Conservation (phyloP, 345 rosid species). For the Cardamine resedifolia region DNA sequence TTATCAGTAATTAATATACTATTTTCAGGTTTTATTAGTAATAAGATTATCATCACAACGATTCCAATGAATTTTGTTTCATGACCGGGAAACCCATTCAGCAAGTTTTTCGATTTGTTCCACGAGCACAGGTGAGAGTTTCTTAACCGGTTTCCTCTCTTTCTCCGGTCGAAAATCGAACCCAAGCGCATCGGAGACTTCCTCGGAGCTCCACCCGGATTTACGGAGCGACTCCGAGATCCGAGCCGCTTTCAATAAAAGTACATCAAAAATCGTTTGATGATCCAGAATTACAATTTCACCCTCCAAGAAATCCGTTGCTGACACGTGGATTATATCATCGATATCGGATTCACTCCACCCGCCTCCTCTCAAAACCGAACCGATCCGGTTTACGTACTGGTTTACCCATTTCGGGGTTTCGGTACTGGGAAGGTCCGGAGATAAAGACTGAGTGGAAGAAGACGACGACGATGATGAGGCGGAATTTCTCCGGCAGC, state of each 20-base stretch:
- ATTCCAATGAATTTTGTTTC: slow-evolving; percentile 16
- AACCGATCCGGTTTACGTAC: slow-evolving; percentile 64
- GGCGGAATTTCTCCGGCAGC: slow-evolving; percentile 63
- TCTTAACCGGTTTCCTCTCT: slow-evolving; percentile 59
- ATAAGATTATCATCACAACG: not conserved
- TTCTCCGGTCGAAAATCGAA: slow-evolving; percentile 67
- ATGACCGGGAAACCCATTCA: slow-evolving; percentile 62
- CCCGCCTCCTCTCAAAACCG: slow-evolving; percentile 68
- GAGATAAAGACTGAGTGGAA: slow-evolving; percentile 43
- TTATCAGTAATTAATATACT: not conserved
- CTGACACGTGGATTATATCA: slow-evolving; percentile 76
- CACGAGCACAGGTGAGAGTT: slow-evolving; percentile 58
- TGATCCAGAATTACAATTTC: slow-evolving; percentile 65
- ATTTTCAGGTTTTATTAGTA: not conserved
- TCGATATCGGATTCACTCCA: slow-evolving; percentile 71
- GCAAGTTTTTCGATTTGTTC: slow-evolving; percentile 63
- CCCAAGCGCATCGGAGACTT: slow-evolving; percentile 71
- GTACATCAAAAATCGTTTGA: slow-evolving; percentile 64
- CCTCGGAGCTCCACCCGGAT: slow-evolving; percentile 92
- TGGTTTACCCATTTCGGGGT: slow-evolving; percentile 71
- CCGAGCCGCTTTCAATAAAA: slow-evolving; percentile 72
- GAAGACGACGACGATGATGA: slow-evolving; percentile 34
- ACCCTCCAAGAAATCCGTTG: slow-evolving; percentile 63
- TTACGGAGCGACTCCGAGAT: slow-evolving; percentile 67
- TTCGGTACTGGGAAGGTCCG: slow-evolving; percentile 55